These are phyloP conservation scores for Allantophomopsis lycopodina DNA, from an alignment of 2,329 filamentous ascomycete genomes.

Conservation along the genomic window DNA sequence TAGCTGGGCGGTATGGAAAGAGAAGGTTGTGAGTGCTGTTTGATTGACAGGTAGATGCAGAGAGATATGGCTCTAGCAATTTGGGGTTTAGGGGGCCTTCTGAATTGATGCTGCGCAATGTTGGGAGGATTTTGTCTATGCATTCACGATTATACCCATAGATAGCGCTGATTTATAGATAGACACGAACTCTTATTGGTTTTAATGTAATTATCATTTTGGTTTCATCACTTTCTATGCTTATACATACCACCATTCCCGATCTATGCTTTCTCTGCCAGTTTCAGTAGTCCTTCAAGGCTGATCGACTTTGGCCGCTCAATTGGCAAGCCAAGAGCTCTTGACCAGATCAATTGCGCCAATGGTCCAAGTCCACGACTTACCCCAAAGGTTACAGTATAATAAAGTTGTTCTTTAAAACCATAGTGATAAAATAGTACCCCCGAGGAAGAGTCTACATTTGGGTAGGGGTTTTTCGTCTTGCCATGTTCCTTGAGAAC, in stretches of 20 bases:
- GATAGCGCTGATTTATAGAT: no score
- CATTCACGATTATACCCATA: no score
- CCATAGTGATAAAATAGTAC: constrained; percentile 98
- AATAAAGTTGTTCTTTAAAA: constrained; percentile 94
- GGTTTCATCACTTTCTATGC: no score
- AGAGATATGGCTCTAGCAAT: no score
- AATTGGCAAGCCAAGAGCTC: constrained; percentile 84
- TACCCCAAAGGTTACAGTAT: constrained; percentile 61
- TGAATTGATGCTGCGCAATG: no score
- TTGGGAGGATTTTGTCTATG: no score
- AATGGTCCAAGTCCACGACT: constrained; percentile 69
- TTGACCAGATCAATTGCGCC: constrained; percentile 92
- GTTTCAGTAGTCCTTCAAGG: constrained; percentile 68
- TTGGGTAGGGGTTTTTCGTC: constrained; percentile 96
- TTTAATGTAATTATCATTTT: no score
- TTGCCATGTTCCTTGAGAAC: constrained; percentile 94
- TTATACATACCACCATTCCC: not conserved
- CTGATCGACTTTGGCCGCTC: constrained; percentile 98
- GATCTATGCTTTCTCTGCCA: constrained; percentile 27
- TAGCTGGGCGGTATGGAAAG: constrained; percentile 48
- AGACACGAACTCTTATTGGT: no score
- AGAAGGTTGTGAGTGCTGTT: constrained; percentile 14
- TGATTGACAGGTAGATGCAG: no score
- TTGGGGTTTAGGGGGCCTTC: no score
- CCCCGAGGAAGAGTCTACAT: constrained; percentile 86